Conservation (phyloP, 192 early-diverging fungal species). For the Umbelopsis vinacea region DNA sequence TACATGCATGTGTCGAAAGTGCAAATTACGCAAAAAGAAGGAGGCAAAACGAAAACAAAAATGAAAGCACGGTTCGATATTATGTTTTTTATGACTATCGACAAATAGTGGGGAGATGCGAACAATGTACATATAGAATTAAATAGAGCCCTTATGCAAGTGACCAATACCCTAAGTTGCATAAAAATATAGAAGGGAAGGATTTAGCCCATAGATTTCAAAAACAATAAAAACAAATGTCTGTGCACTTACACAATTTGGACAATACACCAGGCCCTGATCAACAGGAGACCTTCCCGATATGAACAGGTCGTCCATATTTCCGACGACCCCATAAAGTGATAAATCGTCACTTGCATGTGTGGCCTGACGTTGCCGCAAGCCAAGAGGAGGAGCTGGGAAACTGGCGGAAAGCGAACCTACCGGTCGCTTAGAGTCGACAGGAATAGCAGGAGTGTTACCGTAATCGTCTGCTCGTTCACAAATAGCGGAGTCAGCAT, state of each 20-base stretch:
- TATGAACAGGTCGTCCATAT: not conserved
- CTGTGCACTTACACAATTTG: conserved; percentile 11
- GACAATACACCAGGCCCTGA: conserved; percentile 1
- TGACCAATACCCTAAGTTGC: not conserved
- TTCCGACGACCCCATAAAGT: conserved; percentile 2
- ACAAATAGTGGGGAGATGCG: not conserved
- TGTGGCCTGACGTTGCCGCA: not conserved
- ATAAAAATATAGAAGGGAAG: too few species aligned
- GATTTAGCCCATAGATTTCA: too few species aligned
- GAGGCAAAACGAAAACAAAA: conserved; percentile 14
- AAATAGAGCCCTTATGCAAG: not conserved
- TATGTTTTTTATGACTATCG: not conserved
- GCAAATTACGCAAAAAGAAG: conserved; percentile 57
- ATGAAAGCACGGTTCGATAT: not conserved
- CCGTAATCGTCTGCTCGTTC: not conserved
- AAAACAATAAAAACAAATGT: too few species aligned
- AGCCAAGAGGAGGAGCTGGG: not conserved
- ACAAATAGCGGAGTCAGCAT: conserved; percentile 4
- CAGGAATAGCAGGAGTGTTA: not conserved
- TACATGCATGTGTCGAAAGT: conserved; percentile 61
- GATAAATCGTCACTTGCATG: not conserved
- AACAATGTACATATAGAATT: not conserved
- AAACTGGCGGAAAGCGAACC: not conserved
- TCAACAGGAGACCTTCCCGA: not conserved
- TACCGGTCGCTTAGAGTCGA: not conserved